These are phyloP conservation scores for Tricholoma saponaceum DNA, from an alignment of 768 basidiomycete species.

Conservation along the genomic window DNA sequence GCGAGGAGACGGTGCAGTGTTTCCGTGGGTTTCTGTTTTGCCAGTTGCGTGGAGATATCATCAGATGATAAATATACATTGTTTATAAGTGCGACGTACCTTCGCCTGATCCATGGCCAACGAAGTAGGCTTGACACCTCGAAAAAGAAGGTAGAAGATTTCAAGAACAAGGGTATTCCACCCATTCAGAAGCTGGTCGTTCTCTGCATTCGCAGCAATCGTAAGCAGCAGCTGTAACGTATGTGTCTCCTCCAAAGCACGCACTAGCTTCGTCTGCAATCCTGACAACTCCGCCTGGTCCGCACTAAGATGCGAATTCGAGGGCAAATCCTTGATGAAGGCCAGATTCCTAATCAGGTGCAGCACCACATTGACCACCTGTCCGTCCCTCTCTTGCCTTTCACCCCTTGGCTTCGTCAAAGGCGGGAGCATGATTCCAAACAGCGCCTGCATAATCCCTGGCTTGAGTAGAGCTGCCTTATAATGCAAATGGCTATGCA, in stretches of 20 bases:
- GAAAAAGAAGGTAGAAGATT: slow-evolving; percentile 87
- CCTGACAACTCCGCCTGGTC: slow-evolving; percentile 77
- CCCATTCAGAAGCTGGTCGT: slow-evolving; percentile 74
- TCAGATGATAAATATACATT: slow-evolving; percentile 5
- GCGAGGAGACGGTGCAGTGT: slow-evolving; percentile 75
- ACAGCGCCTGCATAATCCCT: slow-evolving; percentile 65
- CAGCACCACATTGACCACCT: slow-evolving; percentile 83
- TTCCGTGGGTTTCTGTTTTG: slow-evolving; percentile 56
- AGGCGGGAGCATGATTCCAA: slow-evolving; percentile 74
- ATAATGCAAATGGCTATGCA: slow-evolving; percentile 81
- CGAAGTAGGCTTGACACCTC: slow-evolving; percentile 65
- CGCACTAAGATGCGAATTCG: slow-evolving; percentile 65
- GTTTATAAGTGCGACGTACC: slow-evolving; percentile 32
- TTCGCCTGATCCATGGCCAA: slow-evolving; percentile 59
- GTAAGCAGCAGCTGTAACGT: slow-evolving; percentile 79
- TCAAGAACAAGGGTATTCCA: slow-evolving; percentile 93
- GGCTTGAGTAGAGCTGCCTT: slow-evolving; percentile 75
- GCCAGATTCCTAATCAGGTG: slow-evolving; percentile 92
- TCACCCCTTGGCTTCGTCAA: slow-evolving; percentile 68
- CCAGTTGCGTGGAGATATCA: not conserved
- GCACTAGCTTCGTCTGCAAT: slow-evolving; percentile 75
- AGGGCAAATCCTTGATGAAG: slow-evolving; percentile 84
- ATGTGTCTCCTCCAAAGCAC: slow-evolving; percentile 64
- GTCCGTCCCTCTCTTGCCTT: slow-evolving; percentile 73
- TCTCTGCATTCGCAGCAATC: slow-evolving; percentile 72